Conservation (phyloP, 2,329 filamentous ascomycete species). For the Arthrobotrys pseudoclavata region DNA sequence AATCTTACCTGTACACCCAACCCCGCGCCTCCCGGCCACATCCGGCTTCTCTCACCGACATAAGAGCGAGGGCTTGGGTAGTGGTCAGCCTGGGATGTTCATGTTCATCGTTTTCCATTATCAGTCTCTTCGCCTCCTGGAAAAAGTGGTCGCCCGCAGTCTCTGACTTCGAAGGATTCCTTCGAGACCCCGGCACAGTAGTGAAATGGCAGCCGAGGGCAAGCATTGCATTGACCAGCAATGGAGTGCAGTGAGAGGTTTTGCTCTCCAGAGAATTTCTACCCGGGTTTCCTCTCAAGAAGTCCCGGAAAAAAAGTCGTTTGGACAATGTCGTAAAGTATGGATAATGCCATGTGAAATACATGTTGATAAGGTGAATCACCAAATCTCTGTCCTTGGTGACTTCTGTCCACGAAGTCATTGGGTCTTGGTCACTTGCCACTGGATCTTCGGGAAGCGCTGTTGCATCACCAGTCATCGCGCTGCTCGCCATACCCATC, state of each 20-base stretch:
- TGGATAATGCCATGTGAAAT: conserved; percentile 97
- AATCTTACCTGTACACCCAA: conserved; percentile 79
- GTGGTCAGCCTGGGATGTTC: conserved; percentile 89
- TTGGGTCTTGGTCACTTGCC: conserved; percentile 70
- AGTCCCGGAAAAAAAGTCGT: conserved; percentile 87
- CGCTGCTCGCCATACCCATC: conserved; percentile 58
- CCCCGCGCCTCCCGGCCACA: conserved; percentile 94
- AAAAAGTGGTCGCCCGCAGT: conserved; percentile 98
- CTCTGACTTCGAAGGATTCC: conserved; percentile 78
- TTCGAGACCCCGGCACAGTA: conserved; percentile 78
- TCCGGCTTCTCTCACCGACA: conserved; percentile 96
- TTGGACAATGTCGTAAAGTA: conserved; percentile 95
- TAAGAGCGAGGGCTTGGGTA: conserved; percentile 91
- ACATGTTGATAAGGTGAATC: conserved; percentile 92
- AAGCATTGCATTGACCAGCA: conserved; percentile 94
- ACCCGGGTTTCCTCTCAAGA: conserved; percentile 77
- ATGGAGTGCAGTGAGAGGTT: conserved; percentile 84
- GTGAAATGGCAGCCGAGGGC: conserved; percentile 95
- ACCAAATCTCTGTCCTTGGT: conserved; percentile 84
- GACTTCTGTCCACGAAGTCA: conserved; percentile 88
- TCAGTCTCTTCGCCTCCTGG: conserved; percentile 87
- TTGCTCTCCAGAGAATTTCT: conserved; percentile 68
- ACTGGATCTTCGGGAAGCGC: conserved; percentile 33
- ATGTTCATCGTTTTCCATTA: conserved; percentile 92
- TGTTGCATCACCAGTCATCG: conserved; percentile 56